phyloP scores from a whole-genome alignment of 352 stramenopile species.

The Pythium sp. region DNA sequence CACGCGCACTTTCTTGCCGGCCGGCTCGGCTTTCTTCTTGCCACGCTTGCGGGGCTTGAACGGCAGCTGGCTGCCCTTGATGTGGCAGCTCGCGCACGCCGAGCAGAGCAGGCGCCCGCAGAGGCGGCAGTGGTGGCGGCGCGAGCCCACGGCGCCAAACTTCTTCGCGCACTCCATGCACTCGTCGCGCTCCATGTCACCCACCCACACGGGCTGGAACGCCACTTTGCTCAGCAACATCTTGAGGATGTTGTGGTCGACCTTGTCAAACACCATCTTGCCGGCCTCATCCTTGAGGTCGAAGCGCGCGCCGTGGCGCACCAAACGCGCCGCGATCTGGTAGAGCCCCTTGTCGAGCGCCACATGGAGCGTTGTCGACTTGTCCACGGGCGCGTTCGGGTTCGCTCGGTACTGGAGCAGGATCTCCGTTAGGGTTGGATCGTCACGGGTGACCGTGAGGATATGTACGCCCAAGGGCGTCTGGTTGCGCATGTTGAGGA shows the following conservation, averaged over 20 bases:
- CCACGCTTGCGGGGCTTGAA: slow-evolving; percentile 46
- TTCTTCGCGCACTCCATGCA: slow-evolving; percentile 67
- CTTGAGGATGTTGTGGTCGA: slow-evolving; percentile 35
- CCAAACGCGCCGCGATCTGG: slow-evolving; percentile 48
- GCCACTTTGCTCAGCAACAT: slow-evolving; percentile 51
- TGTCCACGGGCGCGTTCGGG: slow-evolving; percentile 54
- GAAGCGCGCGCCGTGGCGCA: slow-evolving; percentile 50
- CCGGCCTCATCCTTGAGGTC: slow-evolving; percentile 57
- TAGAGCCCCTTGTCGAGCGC: slow-evolving; percentile 53
- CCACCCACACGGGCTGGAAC: slow-evolving; percentile 47
- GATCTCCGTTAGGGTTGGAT: slow-evolving; percentile 59
- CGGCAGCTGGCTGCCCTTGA: slow-evolving; percentile 34
- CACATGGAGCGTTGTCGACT: slow-evolving; percentile 61
- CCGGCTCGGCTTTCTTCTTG: slow-evolving; percentile 47
- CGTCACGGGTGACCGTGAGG: slow-evolving; percentile 50
- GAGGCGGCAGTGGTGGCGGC: slow-evolving; percentile 60
- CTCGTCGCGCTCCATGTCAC: slow-evolving; percentile 36
- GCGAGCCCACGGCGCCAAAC: slow-evolving; percentile 36
- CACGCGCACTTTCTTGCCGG: slow-evolving; percentile 59
- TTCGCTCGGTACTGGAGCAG: slow-evolving; percentile 55
- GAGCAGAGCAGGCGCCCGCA: slow-evolving; percentile 56
- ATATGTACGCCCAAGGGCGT: slow-evolving; percentile 66
- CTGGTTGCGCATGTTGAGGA: slow-evolving; percentile 69
- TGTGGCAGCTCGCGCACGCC: slow-evolving; percentile 36
- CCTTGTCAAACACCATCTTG: slow-evolving; percentile 69